Conservation (phyloP, 129 eudicot species). For the Lonicera japonica region DNA sequence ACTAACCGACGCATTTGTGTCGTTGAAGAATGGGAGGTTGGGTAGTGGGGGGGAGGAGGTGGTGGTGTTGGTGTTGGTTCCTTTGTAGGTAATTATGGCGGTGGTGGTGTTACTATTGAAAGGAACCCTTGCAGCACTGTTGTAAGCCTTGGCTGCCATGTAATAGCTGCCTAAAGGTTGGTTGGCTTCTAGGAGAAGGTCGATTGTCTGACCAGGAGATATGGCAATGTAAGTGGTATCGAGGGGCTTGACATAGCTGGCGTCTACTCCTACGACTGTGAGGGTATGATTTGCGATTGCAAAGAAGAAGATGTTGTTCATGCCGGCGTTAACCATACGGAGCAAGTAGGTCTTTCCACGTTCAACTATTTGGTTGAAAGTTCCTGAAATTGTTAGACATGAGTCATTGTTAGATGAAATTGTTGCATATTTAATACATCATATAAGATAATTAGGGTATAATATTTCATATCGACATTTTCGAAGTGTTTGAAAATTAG, state of each 20-base stretch:
- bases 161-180: constrained; percentile 41
- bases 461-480: too few species aligned
- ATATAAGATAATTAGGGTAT: too few species aligned
- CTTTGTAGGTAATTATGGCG: constrained; percentile 33
- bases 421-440: not conserved
- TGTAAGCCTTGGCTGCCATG: constrained; percentile 42
- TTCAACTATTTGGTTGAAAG: constrained; percentile 38
- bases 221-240: constrained; percentile 26
- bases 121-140: constrained; percentile 9
- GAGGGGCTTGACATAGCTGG: constrained; percentile 52
- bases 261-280: constrained; percentile 60
- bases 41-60: constrained; percentile 26
- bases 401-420: not conserved
- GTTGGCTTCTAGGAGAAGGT: constrained; percentile 46
- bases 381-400: constrained; percentile 18
- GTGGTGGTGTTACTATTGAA: constrained; percentile 41
- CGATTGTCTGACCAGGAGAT: constrained; percentile 68
- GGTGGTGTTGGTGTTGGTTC: constrained; percentile 22
- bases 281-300: constrained; percentile 41
- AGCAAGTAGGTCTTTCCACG: constrained; percentile 56
- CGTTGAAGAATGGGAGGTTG: constrained; percentile 23
- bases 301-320: constrained; percentile 53
- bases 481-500: too few species aligned
- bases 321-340: constrained; percentile 61
- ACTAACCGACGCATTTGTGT: constrained; percentile 19